Conservation (phyloP, 768 basidiomycete species). For the Saitozyma podzolica region DNA sequence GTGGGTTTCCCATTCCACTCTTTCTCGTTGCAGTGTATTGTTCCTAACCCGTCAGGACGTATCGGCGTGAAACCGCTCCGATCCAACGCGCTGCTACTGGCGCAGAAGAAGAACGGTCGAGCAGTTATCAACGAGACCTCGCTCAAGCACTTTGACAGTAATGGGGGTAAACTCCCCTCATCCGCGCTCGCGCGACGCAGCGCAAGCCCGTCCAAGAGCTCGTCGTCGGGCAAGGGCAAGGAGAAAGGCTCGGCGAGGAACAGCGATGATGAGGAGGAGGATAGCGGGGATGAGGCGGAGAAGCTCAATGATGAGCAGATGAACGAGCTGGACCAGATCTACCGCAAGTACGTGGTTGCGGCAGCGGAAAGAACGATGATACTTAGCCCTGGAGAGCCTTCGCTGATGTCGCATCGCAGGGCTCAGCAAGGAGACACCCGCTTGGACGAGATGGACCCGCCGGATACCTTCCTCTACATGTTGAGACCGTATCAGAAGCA, state of each 20-base stretch:
- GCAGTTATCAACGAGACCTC: constrained; percentile 45
- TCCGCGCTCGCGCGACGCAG: constrained; percentile 14
- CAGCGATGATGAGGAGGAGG: constrained; percentile 64
- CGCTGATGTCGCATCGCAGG: constrained; percentile 54
- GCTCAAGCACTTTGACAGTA: constrained; percentile 56
- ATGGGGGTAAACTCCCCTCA: constrained; percentile 9
- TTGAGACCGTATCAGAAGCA: constrained; percentile 91
- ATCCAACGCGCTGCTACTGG: constrained; percentile 42
- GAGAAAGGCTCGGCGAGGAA: constrained; percentile 56
- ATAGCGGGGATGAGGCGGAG: constrained; percentile 71
- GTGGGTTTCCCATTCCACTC: constrained; percentile 50
- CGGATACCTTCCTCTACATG: constrained; percentile 69
- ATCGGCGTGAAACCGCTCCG: constrained; percentile 67
- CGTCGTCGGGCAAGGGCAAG: constrained; percentile 47
- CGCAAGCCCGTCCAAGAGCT: constrained; percentile 34
- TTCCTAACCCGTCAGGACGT: constrained; percentile 25
- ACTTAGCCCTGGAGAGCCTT: constrained; percentile 3
- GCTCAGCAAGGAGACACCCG: constrained; percentile 76
- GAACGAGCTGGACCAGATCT: constrained; percentile 65
- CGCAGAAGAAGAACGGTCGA: constrained; percentile 49
- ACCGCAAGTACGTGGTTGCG: constrained; percentile 65
- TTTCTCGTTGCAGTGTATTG: neutral
- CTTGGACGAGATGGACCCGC: constrained; percentile 79
- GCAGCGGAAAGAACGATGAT: constrained; percentile 2
- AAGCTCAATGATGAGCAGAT: constrained; percentile 78